Evolutionary conservation across 345 rosid genomes (phyloP).

Genomic region (Adansonia digitata): DNA sequence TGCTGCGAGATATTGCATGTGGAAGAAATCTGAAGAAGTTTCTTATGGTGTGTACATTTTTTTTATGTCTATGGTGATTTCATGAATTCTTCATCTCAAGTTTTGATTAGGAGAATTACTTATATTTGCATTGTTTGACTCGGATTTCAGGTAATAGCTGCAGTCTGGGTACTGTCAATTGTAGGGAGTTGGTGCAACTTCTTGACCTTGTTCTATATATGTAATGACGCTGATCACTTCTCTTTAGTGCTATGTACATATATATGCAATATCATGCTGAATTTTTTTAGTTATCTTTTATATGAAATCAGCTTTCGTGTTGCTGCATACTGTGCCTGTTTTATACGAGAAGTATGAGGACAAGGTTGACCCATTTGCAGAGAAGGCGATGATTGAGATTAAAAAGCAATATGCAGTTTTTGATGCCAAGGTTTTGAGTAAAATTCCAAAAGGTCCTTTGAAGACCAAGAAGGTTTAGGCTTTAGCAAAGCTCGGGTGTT

Average conservation of each 20-base stretch:
- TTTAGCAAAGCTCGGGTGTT: background rate
- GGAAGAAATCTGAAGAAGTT: constrained; percentile 77
- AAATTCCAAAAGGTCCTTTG: constrained; percentile 48
- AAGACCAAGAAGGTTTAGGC: constrained; percentile 40
- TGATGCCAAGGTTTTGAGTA: constrained; percentile 60
- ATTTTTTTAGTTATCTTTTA: background rate
- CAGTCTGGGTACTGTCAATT: constrained; percentile 61
- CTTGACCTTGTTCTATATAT: constrained; percentile 81
- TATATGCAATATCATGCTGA: background rate
- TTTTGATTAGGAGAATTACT: background rate
- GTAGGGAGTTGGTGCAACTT: constrained; percentile 77
- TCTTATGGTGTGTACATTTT: constrained; percentile 40
- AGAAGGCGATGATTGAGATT: constrained; percentile 57
- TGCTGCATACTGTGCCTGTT: constrained; percentile 67
- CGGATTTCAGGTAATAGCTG: constrained; percentile 52
- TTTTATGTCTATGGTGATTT: background rate
- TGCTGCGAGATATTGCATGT: constrained; percentile 48
- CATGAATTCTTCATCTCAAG: background rate
- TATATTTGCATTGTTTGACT: constrained; percentile 1
- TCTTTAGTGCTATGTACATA: background rate
- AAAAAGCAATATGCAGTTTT: constrained; percentile 60
- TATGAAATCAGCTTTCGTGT: constrained; percentile 47
- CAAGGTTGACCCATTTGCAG: constrained; percentile 76
- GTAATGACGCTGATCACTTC: constrained; percentile 29
- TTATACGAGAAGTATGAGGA: constrained; percentile 84